phyloP scores from a whole-genome alignment of 1,284 basidiomycete species.

The Tilletia caries region DNA sequence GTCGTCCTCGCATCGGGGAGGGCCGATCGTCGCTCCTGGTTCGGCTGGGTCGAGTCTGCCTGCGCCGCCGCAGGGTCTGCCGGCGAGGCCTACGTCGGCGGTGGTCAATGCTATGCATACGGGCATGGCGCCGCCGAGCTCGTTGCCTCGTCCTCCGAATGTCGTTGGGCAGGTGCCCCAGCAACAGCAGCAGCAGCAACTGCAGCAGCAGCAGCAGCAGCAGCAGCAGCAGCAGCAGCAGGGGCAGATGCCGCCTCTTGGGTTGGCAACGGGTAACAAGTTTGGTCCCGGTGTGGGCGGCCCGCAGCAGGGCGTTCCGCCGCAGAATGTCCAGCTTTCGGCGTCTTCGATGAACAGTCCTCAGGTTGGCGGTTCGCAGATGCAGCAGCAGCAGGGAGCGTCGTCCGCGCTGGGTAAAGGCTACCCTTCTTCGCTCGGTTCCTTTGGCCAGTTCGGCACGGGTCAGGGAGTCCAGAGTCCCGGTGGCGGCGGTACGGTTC shows the following conservation, averaged over 20 bases:
- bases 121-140: neutral
- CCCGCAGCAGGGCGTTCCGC: neutral
- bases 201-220: too few species aligned
- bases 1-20: neutral
- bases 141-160: slow-evolving; percentile 2
- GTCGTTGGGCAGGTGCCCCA: neutral
- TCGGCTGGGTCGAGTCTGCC: slow-evolving; percentile 22
- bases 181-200: neutral
- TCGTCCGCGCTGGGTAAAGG: neutral
- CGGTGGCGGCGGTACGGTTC: neutral
- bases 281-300: neutral
- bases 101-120: slow-evolving; percentile 27
- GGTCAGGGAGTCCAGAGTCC: too few species aligned
- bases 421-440: neutral
- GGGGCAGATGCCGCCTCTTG: too few species aligned
- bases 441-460: neutral
- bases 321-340: neutral
- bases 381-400: neutral
- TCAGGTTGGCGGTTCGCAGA: neutral
- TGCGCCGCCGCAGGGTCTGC: slow-evolving; percentile 41
- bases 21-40: neutral
- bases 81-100: slow-evolving; percentile 34
- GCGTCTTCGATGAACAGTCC: neutral
- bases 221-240: slow-evolving; percentile 1
- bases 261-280: too few species aligned